phyloP scores from a whole-genome alignment of 2,329 filamentous ascomycete species.

The Cladorrhinum sp. region DNA sequence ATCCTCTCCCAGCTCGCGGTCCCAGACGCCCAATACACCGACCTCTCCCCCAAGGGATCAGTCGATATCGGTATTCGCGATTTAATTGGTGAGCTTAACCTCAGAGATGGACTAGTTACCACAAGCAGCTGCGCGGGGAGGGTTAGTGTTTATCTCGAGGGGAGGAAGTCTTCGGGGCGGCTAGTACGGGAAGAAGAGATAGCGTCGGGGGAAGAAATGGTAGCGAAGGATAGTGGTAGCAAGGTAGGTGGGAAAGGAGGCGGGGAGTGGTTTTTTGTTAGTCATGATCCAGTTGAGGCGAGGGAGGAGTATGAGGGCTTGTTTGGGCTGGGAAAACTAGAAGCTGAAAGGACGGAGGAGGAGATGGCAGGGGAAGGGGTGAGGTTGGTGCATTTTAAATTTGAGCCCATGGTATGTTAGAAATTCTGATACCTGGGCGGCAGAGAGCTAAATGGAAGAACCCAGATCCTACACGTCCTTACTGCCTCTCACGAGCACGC shows the following conservation, averaged over 20 bases:
- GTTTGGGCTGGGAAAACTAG: constrained; percentile 33
- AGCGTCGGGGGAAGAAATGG: constrained; percentile 2
- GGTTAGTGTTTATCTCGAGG: constrained; percentile 85
- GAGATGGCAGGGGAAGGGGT: constrained; percentile 27
- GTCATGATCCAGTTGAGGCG: constrained; percentile 61
- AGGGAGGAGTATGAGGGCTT: constrained; percentile 18
- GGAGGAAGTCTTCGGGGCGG: constrained; percentile 44
- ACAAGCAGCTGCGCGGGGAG: constrained; percentile 91
- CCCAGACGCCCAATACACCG: constrained; percentile 69
- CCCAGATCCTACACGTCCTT: constrained; percentile 85
- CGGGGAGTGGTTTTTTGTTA: constrained; percentile 86
- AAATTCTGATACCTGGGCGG: too few species aligned
- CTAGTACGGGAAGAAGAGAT: background rate
- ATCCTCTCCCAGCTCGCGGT: constrained; percentile 69
- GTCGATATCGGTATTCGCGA: constrained; percentile 76
- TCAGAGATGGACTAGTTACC: constrained; percentile 71
- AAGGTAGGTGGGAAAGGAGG: constrained; percentile 75
- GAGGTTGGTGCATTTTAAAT: constrained; percentile 77
- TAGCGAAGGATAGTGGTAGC: constrained; percentile 24
- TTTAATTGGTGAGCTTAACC: constrained; percentile 77
- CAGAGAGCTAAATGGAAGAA: background rate
- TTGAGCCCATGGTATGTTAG: constrained; percentile 96
- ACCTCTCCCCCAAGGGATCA: constrained; percentile 84
- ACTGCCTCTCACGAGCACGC: constrained; percentile 72
- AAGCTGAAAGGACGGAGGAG: constrained; percentile 20